phyloP scores from a whole-genome alignment of 257 asterid species.

The Voacanga thouarsii region DNA sequence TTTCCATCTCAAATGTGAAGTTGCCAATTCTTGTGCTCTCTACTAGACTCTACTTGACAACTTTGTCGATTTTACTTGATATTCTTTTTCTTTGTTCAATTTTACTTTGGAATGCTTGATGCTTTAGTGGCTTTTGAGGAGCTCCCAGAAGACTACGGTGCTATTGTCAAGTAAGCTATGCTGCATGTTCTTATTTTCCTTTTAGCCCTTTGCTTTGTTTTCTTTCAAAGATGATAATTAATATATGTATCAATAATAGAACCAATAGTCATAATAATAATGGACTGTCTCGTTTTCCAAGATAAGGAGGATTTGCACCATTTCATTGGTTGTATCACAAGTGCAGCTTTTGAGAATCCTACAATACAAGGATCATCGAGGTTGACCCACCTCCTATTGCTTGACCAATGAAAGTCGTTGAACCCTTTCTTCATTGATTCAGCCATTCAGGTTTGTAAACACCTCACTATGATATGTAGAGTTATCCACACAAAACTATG shows the following conservation, averaged over 20 bases:
- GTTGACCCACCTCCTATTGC: slow-evolving; percentile 61
- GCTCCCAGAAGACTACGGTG: slow-evolving; percentile 84
- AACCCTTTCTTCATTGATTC: background rate
- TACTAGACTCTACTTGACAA: background rate
- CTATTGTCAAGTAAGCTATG: slow-evolving; percentile 60
- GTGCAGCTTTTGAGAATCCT: slow-evolving; percentile 79
- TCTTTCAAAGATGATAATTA: background rate
- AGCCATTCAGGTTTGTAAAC: background rate
- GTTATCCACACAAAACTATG: background rate
- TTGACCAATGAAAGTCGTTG: slow-evolving; percentile 14
- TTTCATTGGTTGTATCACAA: slow-evolving; percentile 96
- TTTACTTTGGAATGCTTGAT: slow-evolving; percentile 94
- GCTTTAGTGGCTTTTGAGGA: slow-evolving; percentile 91
- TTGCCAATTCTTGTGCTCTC: background rate
- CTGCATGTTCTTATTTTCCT: background rate
- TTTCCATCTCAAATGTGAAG: background rate
- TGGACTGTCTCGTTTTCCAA: slow-evolving; percentile 29
- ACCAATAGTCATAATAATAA: background rate
- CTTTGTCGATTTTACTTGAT: background rate
- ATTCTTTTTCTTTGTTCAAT: slow-evolving; percentile 34
- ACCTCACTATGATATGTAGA: background rate
- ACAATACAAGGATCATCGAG: slow-evolving; percentile 86
- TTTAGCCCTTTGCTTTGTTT: background rate
- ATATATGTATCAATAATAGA: background rate
- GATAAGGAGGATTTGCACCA: slow-evolving; percentile 72